phyloP scores from a whole-genome alignment of 1,139 yeast genomes.

The Pichia sp. region DNA sequence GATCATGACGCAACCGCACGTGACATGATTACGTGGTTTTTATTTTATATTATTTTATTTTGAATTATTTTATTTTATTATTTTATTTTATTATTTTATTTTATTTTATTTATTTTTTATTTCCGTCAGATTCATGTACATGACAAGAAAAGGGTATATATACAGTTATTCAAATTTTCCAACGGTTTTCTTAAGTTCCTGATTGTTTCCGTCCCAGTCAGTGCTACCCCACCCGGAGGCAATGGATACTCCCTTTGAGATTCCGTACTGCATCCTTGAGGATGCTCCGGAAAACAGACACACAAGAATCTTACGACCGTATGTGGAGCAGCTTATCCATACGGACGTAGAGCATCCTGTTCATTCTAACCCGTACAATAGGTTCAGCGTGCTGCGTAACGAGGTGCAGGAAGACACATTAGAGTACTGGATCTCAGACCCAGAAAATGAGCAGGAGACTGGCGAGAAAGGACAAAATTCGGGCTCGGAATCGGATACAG shows the following conservation, averaged over 20 bases:
- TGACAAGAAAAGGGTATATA: too few relatives aligned
- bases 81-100: too few relatives aligned
- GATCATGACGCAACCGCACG: slow-evolving; percentile 7
- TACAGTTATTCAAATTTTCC: too few relatives aligned
- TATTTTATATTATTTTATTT: too few relatives aligned
- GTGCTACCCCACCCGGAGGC: too few relatives aligned
- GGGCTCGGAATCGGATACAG: neutral
- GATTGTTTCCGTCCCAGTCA: too few relatives aligned
- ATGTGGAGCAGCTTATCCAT: slow-evolving; percentile 6
- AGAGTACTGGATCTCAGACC: slow-evolving; percentile 22
- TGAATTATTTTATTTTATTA: too few relatives aligned
- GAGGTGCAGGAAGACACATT: slow-evolving; percentile 19
- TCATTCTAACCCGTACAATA: slow-evolving; percentile 20
- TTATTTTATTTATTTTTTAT: too few relatives aligned
- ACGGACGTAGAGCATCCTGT: slow-evolving; percentile 2
- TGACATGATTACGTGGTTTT: neutral
- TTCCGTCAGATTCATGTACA: too few relatives aligned
- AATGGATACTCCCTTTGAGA: slow-evolving; percentile 13
- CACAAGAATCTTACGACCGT: slow-evolving; percentile 11
- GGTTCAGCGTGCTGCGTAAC: slow-evolving; percentile 14
- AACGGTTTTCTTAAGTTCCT: too few relatives aligned
- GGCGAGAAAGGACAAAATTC: too few relatives aligned
- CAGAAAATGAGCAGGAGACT: slow-evolving; percentile 7
- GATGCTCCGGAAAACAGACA: slow-evolving; percentile 3
- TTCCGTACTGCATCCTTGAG: slow-evolving; percentile 7